Evolutionary conservation across 192 early-diverging fungal genomes (phyloP), one percentile per base, ranked within the genome.

Genomic region (Coemansia sp.): DNA sequence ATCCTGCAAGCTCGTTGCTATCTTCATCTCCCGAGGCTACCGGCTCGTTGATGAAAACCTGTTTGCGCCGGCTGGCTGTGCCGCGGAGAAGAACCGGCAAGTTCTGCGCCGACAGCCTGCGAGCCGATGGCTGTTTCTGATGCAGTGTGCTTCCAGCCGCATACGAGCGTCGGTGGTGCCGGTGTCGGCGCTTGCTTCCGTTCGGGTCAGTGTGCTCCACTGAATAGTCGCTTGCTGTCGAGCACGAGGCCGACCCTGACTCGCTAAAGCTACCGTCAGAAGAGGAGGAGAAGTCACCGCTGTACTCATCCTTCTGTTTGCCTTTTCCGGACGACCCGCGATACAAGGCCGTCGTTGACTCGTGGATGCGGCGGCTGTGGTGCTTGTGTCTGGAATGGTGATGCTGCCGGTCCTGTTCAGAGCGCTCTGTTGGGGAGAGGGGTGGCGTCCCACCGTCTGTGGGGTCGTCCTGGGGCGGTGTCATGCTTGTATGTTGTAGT

Each of bases 201-300:
- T 62, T 33, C 5, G 36, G 43, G 26, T 69, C 73, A 14, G 67
- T 38, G 43, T 73, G 45, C 33, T 76, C 78, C 30, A 68, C 64
- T 9, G 78, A 75, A 59, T 70, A 72, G 49, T 51, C 63, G 60
- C 78, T 75, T 57, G 73, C 78, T 4, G 73, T 72, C 49, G 78
- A 81, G 60, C 78, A 81, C 26, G 78, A 76, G 5, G 73, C 65
- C 11, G 78, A 81, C 23, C 73, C 78, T 0, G 73, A 76, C 71
- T 73, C 78, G 73, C 78, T 76, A 57, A 48, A 63, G 66, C 65
- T 68, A 23, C 48, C 69, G 45, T 67, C 74, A 2, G 67, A 66
- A 7, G 60, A 66, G 2, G 67, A 66, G 14, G 60, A 66, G 26
- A 6, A 9, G 44, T 58, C 67, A 59, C 48, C 46, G 30, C 39